These are phyloP conservation scores for Alnus glutinosa DNA, from an alignment of 306 rosid genomes.

Conservation along the genomic window DNA sequence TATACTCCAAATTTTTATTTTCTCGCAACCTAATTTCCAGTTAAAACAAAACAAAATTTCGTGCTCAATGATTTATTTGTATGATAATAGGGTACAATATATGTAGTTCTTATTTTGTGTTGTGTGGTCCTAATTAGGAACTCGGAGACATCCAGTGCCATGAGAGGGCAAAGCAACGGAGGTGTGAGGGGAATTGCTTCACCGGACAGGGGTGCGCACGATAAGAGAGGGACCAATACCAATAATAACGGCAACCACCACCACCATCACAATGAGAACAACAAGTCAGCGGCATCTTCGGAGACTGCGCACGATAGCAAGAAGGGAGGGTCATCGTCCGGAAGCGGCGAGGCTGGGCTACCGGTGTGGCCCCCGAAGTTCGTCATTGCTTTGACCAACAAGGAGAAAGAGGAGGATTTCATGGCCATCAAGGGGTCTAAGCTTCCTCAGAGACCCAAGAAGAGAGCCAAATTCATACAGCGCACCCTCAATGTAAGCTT, in stretches of 20 bases:
- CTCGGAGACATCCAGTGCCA: slow-evolving; percentile 67
- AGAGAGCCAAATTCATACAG: slow-evolving; percentile 81
- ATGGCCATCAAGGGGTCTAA: slow-evolving; percentile 86
- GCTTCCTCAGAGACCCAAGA: slow-evolving; percentile 89
- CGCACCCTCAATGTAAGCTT: slow-evolving; percentile 91
- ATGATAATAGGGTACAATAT: slow-evolving; percentile 12
- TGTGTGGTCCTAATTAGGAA: slow-evolving; percentile 52
- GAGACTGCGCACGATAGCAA: slow-evolving; percentile 95
- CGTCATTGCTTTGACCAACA: slow-evolving; percentile 83
- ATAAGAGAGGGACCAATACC: slow-evolving; percentile 56
- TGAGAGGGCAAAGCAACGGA: slow-evolving; percentile 86
- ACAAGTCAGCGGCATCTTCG: slow-evolving; percentile 75
- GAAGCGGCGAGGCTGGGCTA: slow-evolving; percentile 71
- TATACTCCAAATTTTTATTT: slow-evolving; percentile 22
- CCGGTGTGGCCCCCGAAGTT: slow-evolving; percentile 89
- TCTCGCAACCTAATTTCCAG: neutral
- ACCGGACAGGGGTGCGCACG: slow-evolving; percentile 90
- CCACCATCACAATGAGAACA: slow-evolving; percentile 39
- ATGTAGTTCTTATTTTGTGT: slow-evolving; percentile 11
- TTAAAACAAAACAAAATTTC: neutral
- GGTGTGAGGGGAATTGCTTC: slow-evolving; percentile 73
- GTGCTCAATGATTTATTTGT: slow-evolving; percentile 4
- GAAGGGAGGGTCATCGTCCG: slow-evolving; percentile 88
- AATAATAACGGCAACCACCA: slow-evolving; percentile 24
- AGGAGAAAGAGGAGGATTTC: slow-evolving; percentile 97